Conservation (phyloP, 2,329 filamentous ascomycete species). For the Annulohypoxylon truncatum region DNA sequence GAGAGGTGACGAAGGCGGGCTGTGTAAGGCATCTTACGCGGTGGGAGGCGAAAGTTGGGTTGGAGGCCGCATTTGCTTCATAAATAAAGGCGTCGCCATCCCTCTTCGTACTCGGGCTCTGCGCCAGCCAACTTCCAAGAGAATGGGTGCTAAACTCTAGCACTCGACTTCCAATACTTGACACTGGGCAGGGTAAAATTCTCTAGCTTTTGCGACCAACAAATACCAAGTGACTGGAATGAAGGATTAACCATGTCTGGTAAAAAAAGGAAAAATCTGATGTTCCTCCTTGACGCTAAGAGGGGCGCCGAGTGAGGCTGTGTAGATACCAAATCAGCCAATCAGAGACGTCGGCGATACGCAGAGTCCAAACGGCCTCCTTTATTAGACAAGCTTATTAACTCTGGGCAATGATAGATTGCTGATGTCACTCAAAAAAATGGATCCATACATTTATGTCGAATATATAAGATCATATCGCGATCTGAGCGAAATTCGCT, state of each 20-base stretch:
- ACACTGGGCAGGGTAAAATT: not conserved
- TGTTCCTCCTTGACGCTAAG: conserved; percentile 38
- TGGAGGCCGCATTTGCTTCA: conserved; percentile 34
- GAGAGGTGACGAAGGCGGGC: conserved; percentile 7
- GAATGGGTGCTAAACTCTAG: not conserved
- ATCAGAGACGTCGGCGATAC: conserved; percentile 37
- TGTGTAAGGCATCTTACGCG: conserved; percentile 24
- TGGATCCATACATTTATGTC: not conserved
- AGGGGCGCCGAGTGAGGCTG: conserved; percentile 45
- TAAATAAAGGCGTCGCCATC: conserved; percentile 8
- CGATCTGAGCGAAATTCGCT: conserved; percentile 31
- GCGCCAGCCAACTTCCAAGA: conserved; percentile 4
- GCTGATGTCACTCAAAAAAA: conserved; percentile 18
- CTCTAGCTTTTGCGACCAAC: conserved; percentile 1
- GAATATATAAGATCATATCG: conserved; percentile 10
- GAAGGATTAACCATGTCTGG: conserved; percentile 18
- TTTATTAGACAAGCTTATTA: conserved; percentile 16
- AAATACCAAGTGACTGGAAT: conserved; percentile 10
- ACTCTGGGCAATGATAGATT: not conserved
- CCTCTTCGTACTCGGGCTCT: not conserved
- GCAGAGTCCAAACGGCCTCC: conserved; percentile 33
- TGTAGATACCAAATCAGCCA: conserved; percentile 40
- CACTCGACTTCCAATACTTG: conserved; percentile 12
- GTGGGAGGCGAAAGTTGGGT: conserved; percentile 27
- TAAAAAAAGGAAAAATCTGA: conserved; percentile 23